Percentiles rank a stretch among this genome's conserved stretches.
phyloP scores from a whole-genome alignment of 2,329 filamentous ascomycete species.

The Cladophialophora psammophila region DNA sequence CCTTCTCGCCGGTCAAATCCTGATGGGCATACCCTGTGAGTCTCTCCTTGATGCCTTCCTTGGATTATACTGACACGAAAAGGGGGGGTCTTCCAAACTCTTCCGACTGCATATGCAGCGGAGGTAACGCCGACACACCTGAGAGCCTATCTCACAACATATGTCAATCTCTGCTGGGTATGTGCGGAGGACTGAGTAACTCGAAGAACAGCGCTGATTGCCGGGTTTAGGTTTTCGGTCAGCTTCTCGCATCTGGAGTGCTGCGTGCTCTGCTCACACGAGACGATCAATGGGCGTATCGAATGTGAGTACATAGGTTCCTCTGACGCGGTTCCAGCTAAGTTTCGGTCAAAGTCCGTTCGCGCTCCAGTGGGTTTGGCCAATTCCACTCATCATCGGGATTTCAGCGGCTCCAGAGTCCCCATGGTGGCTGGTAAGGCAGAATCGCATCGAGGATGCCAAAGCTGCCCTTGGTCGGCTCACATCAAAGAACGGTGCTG shows the following conservation, averaged over 20 bases:
- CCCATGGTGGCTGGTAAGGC: conserved; percentile 50
- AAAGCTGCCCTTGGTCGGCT: conserved; percentile 43
- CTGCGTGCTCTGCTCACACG: conserved; percentile 41
- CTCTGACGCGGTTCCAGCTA: background rate
- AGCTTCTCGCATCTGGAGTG: conserved; percentile 46
- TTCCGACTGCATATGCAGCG: conserved; percentile 46
- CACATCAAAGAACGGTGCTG: conserved; percentile 31
- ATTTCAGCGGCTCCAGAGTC: conserved; percentile 50
- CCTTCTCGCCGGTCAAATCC: conserved; percentile 46
- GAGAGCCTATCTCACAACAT: conserved; percentile 44
- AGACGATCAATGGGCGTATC: conserved; percentile 44
- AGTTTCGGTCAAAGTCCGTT: conserved; percentile 36
- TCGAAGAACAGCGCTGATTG: background rate
- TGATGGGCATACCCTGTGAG: conserved; percentile 41
- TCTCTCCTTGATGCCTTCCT: background rate
- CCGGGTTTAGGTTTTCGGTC: conserved; percentile 44
- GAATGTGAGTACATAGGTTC: conserved; percentile 27
- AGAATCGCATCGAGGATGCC: conserved; percentile 45
- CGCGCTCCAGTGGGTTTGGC: conserved; percentile 59
- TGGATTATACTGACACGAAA: conserved; percentile 1
- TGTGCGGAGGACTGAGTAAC: background rate
- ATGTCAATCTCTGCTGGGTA: conserved; percentile 42
- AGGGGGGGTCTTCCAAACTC: conserved; percentile 44
- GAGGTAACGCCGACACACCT: conserved; percentile 47
- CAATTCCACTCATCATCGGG: conserved; percentile 52